Conservation (phyloP, 768 basidiomycete genomes). For the Strobilomyces dryophilus region DNA sequence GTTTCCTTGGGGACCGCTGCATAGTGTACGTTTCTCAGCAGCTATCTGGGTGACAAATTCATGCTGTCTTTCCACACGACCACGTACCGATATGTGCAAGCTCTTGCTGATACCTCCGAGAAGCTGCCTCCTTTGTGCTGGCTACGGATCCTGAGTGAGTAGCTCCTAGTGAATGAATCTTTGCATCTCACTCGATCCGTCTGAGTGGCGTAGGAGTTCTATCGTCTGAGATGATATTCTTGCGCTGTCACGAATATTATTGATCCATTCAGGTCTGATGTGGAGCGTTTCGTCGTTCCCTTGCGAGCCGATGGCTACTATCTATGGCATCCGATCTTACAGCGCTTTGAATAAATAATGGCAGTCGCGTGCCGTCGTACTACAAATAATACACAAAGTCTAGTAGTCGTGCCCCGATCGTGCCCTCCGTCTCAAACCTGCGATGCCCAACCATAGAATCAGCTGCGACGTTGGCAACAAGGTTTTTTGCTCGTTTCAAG, state of each 20-base stretch:
- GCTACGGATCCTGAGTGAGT: neutral
- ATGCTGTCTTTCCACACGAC: neutral
- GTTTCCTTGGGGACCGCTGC: neutral
- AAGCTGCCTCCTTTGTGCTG: neutral
- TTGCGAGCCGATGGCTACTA: neutral
- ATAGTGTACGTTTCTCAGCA: too few relatives aligned
- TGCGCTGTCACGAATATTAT: slow-evolving; percentile 6
- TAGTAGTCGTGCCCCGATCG: too few relatives aligned
- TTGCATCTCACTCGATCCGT: neutral
- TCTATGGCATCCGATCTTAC: slow-evolving; percentile 1
- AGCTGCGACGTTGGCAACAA: too few relatives aligned
- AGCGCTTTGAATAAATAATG: too few relatives aligned
- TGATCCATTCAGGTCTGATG: slow-evolving; percentile 1
- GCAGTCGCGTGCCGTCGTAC: too few relatives aligned
- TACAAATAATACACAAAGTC: too few relatives aligned
- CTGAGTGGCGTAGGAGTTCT: neutral
- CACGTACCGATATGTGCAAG: neutral
- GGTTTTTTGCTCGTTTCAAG: too few relatives aligned
- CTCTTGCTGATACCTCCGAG: neutral
- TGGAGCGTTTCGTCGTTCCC: slow-evolving; percentile 9
- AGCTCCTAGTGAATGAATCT: neutral
- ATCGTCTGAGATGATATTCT: neutral
- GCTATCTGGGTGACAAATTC: neutral
- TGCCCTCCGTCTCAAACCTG: too few relatives aligned
- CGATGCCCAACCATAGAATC: too few relatives aligned